A percentile compares a stretch with the other conserved stretches of the same genome.
Evolutionary conservation across 2,329 filamentous ascomycete species (phyloP).

Genomic region (Trichocomaceae sp.): DNA sequence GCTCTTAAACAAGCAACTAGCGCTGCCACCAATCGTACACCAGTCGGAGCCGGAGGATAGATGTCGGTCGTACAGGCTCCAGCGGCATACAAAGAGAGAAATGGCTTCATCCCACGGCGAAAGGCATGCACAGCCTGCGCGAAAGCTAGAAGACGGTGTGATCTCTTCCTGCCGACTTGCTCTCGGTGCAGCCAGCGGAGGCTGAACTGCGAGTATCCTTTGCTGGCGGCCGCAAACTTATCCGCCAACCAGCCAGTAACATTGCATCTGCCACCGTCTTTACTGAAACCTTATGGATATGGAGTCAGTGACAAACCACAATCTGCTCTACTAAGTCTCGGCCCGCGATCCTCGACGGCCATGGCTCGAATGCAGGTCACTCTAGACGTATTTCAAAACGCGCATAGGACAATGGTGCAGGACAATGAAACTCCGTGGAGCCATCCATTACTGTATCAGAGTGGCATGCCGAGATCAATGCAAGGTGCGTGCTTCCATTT

Average conservation of each 20-base stretch:
- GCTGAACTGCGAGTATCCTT: slow-evolving; percentile 44
- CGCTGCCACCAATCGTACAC: neutral
- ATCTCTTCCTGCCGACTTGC: slow-evolving; percentile 47
- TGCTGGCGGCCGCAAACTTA: slow-evolving; percentile 15
- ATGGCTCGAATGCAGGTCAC: slow-evolving; percentile 28
- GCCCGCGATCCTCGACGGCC: slow-evolving; percentile 15
- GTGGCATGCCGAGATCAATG: slow-evolving; percentile 46
- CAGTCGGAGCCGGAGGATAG: neutral
- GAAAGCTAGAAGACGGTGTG: slow-evolving; percentile 53
- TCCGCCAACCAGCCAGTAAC: neutral
- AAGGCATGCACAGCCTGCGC: slow-evolving; percentile 55
- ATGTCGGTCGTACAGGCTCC: slow-evolving; percentile 8
- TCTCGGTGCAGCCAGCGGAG: slow-evolving; percentile 46
- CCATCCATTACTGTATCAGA: slow-evolving; percentile 47
- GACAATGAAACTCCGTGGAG: slow-evolving; percentile 49
- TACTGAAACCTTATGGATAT: neutral
- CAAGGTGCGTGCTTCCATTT: slow-evolving; percentile 35
- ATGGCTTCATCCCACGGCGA: slow-evolving; percentile 42
- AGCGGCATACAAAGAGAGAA: slow-evolving; percentile 24
- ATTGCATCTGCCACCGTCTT: neutral
- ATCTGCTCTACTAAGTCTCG: slow-evolving; percentile 9
- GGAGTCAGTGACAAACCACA: neutral
- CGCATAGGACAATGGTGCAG: slow-evolving; percentile 42
- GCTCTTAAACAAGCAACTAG: neutral
- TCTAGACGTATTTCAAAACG: slow-evolving; percentile 42